Conservation (phyloP, 176 grass and related monocot genomes). For the Elaeis guineensis region DNA sequence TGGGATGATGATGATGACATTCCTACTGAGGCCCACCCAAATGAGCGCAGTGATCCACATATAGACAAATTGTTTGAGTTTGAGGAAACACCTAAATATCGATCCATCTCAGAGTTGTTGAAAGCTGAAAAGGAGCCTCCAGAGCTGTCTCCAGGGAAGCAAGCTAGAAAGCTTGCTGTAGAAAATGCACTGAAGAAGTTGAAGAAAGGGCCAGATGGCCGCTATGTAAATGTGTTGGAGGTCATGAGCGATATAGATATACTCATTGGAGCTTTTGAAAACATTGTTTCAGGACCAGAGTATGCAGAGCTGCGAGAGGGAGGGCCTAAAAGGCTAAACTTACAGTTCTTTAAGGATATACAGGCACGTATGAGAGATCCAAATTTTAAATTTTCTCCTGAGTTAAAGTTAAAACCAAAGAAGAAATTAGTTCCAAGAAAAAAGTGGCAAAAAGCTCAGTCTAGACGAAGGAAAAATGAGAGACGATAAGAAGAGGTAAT, state of each 20-base stretch:
- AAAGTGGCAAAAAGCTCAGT: slow-evolving; percentile 90
- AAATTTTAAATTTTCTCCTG: slow-evolving; percentile 81
- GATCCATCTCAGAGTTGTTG: slow-evolving; percentile 63
- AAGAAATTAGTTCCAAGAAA: slow-evolving; percentile 73
- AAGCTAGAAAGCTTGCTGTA: slow-evolving; percentile 84
- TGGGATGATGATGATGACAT: slow-evolving; percentile 62
- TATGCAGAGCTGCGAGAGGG: slow-evolving; percentile 75
- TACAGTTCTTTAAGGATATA: slow-evolving; percentile 95
- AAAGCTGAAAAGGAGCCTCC: slow-evolving; percentile 84
- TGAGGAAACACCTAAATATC: slow-evolving; percentile 82
- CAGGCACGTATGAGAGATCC: slow-evolving; percentile 82
- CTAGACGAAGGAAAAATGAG: slow-evolving; percentile 79
- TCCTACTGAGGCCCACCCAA: slow-evolving; percentile 55
- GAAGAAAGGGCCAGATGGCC: slow-evolving; percentile 82
- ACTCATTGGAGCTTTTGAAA: slow-evolving; percentile 92
- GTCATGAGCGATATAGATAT: slow-evolving; percentile 94
- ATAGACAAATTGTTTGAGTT: slow-evolving; percentile 98
- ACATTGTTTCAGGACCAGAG: slow-evolving; percentile 84
- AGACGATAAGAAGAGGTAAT: slow-evolving; percentile 46
- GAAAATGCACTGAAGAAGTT: slow-evolving; percentile 96
- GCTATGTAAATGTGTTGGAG: slow-evolving; percentile 78
- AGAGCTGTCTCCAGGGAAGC: slow-evolving; percentile 81
- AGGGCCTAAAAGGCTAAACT: slow-evolving; percentile 85
- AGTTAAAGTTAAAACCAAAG: slow-evolving; percentile 91
- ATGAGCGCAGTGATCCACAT: slow-evolving; percentile 66